Evolutionary conservation across 2,329 filamentous ascomycete species (phyloP).

Genomic region (Trichoderma hamatum): DNA sequence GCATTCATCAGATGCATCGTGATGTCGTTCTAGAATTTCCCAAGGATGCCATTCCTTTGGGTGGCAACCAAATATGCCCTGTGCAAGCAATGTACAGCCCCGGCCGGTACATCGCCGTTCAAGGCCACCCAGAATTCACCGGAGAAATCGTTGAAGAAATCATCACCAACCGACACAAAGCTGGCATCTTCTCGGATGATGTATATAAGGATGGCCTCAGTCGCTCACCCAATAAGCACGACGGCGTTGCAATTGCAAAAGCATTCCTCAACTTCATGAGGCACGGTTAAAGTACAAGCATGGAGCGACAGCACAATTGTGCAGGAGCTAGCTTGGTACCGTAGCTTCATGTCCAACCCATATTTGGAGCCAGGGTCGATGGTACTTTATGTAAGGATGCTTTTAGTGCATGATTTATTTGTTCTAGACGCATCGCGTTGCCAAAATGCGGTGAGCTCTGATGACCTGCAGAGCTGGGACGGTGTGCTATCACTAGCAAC

Average conservation of each 20-base stretch:
- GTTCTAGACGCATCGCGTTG: conserved; percentile 12
- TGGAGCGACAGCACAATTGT: not conserved
- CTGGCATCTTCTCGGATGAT: conserved; percentile 70
- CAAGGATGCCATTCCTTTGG: conserved; percentile 44
- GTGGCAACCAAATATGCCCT: conserved; percentile 45
- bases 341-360: not conserved
- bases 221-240: conserved; percentile 69
- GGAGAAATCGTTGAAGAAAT: conserved; percentile 45
- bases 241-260: conserved; percentile 74
- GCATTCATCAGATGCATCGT: conserved; percentile 53
- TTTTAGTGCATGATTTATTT: not conserved
- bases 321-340: not conserved
- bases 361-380: not conserved
- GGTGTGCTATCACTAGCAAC: not conserved
- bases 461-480: conserved; percentile 1
- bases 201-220: conserved; percentile 69
- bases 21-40: conserved; percentile 49
- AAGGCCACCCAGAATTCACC: conserved; percentile 54
- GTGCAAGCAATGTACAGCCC: conserved; percentile 50
- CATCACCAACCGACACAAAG: conserved; percentile 57
- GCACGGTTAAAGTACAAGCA: conserved; percentile 46
- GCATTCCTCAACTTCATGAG: conserved; percentile 78
- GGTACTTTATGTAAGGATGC: not conserved
- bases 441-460: conserved; percentile 21
- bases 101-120: conserved; percentile 45